Base-by-base conservation (phyloP, 768 basidiomycete genomes). In the Sporobolomyces pararoseus region DNA sequence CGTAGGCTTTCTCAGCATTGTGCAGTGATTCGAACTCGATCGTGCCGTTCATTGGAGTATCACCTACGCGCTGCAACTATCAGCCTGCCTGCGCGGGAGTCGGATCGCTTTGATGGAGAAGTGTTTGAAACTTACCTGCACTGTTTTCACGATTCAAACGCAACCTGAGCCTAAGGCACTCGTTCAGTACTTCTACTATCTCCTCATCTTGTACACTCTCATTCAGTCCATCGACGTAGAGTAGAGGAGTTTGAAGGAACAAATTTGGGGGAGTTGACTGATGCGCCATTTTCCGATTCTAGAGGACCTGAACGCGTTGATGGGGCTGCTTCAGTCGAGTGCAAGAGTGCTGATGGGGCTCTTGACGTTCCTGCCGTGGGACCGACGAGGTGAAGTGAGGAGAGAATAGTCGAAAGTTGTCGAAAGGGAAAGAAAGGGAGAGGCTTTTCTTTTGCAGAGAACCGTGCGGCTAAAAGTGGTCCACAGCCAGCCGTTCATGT, bases 21-120 rank as follows among this genome's bases (percentile, higher is more conserved):
- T 64, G 35, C 9, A 70, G 57, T 14, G 61, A 37, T 32, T 61
- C 62, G 35, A 74, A 74, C 63, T 70, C 68, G 59, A 74, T 52
- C 21, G 42, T 42, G 14, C 65, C 71, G 10, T 9, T 31, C 27
- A 60, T 23, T 4, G 51, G 31, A 12, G 59, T 27, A 19, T 25
- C n/a, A n/a, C n/a, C n/a, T n/a, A n/a, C n/a, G n/a, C n/a, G n/a
- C n/a, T n/a, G n/a, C n/a, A n/a, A n/a, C n/a, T n/a, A n/a, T n/a
- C n/a, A n/a, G n/a, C n/a, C n/a, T n/a, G n/a, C n/a, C n/a, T n/a
- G n/a, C n/a, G n/a, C n/a, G n/a, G n/a, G n/a, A n/a, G n/a, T n/a
- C n/a, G n/a, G n/a, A n/a, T n/a, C n/a, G n/a, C n/a, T n/a, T n/a
- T n/a, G n/a, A n/a, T n/a, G n/a, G n/a, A n/a, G n/a, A n/a, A n/a